These are phyloP conservation scores for Cylindrotheca fusiformis DNA, from an alignment of 108 stramenopile genomes.

Conservation along the genomic window DNA sequence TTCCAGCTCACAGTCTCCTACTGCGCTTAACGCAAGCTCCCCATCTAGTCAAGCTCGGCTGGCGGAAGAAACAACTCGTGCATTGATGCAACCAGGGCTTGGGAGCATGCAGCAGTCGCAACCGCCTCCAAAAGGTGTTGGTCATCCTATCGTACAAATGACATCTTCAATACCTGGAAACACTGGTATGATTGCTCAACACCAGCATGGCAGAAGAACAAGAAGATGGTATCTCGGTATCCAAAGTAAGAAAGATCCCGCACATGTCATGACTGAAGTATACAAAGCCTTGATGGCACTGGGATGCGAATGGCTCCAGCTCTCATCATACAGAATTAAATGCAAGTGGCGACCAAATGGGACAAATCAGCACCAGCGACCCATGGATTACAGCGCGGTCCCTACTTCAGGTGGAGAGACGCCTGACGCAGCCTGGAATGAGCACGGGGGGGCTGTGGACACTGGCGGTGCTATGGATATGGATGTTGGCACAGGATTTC, in stretches of 20 bases:
- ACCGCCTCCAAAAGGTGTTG: conserved; percentile 45
- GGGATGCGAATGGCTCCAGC: conserved; percentile 93
- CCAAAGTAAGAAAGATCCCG: conserved; percentile 99
- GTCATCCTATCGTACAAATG: conserved; percentile 82
- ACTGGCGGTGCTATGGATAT: conserved; percentile 25
- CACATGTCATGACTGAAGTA: conserved; percentile 99
- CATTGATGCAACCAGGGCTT: conserved; percentile 66
- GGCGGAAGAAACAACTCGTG: conserved; percentile 80
- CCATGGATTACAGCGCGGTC: conserved; percentile 16
- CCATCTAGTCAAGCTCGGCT: conserved; percentile 55
- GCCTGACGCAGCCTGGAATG: conserved; percentile 57
- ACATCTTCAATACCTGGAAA: conserved; percentile 88
- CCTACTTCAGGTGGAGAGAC: conserved; percentile 66
- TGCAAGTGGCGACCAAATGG: conserved; percentile 93
- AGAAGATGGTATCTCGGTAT: conserved; percentile 98
- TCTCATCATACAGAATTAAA: conserved; percentile 92
- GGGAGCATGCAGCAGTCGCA: conserved; percentile 34
- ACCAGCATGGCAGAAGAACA: conserved; percentile 85
- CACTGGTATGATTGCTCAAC: conserved; percentile 90
- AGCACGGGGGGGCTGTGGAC: conserved; percentile 17
- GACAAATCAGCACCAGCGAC: not conserved
- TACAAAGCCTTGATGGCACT: conserved; percentile 95
- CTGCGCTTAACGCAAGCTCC: conserved; percentile 21
- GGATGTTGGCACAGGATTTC: conserved; percentile 11
- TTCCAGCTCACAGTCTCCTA: conserved; percentile 48